A percentile compares a stretch with the other conserved stretches of the same genome.
Evolutionary conservation across 805 yeast species (phyloP).

Genomic region (Nakazawaea wyomingensis): DNA sequence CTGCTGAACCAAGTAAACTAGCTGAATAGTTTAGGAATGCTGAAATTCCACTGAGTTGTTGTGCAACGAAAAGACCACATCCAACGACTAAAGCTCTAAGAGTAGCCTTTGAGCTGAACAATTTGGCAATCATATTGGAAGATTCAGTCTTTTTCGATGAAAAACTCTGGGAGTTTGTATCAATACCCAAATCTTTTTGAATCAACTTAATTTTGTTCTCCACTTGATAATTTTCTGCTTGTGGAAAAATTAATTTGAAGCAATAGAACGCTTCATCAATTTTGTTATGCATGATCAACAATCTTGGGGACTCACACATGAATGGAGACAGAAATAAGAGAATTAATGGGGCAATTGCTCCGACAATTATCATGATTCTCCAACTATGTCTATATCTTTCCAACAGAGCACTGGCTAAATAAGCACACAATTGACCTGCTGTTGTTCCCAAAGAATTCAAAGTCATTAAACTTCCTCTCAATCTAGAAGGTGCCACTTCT

Average conservation of each 20-base stretch:
- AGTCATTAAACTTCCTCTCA: constrained; percentile 33
- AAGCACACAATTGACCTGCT: constrained; percentile 45
- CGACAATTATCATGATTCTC: constrained; percentile 34
- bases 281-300: constrained; percentile 29
- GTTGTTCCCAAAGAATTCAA: constrained; percentile 40
- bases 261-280: constrained; percentile 34
- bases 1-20: constrained; percentile 47
- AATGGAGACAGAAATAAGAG: constrained; percentile 31
- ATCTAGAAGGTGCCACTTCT: constrained; percentile 41
- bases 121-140: constrained; percentile 17
- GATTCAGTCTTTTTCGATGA: constrained; percentile 1
- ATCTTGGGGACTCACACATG: constrained; percentile 51
- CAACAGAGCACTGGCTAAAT: constrained; percentile 31
- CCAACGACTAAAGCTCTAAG: constrained; percentile 40
- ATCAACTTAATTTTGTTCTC: constrained; percentile 41
- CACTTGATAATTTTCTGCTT: constrained; percentile 36
- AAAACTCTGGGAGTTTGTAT: constrained; percentile 35
- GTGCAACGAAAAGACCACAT: constrained; percentile 48
- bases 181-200: constrained; percentile 37
- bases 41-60: constrained; percentile 59
- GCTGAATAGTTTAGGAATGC: constrained; percentile 62
- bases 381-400: constrained; percentile 26
- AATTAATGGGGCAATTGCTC: constrained; percentile 37
- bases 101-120: constrained; percentile 34
- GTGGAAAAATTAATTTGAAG: constrained; percentile 38